Evolutionary conservation across 2,329 filamentous ascomycete genomes (phyloP).

Genomic region (Claviceps pazoutovae): DNA sequence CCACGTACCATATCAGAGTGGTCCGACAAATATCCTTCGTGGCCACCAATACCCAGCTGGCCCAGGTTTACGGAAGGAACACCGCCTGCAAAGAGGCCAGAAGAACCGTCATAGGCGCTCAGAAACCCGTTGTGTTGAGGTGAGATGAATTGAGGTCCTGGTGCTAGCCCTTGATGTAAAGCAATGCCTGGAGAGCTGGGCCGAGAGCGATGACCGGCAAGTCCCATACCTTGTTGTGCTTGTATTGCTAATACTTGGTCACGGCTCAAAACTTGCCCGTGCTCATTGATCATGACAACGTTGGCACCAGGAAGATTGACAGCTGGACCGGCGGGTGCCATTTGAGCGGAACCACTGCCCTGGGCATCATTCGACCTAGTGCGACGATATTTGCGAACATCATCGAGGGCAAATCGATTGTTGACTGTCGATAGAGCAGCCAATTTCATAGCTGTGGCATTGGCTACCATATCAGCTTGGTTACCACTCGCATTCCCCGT

Average conservation of each 20-base stretch:
- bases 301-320: slow-evolving; percentile 56
- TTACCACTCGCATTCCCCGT: slow-evolving; percentile 36
- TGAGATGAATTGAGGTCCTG: slow-evolving; percentile 61
- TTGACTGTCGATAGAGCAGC: slow-evolving; percentile 95
- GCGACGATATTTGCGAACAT: slow-evolving; percentile 90
- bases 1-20: slow-evolving; percentile 85
- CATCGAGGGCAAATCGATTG: slow-evolving; percentile 91
- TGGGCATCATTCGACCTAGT: slow-evolving; percentile 77
- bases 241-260: slow-evolving; percentile 78
- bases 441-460: slow-evolving; percentile 97
- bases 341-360: slow-evolving; percentile 42
- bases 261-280: slow-evolving; percentile 72
- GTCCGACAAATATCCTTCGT: slow-evolving; percentile 84
- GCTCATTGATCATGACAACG: slow-evolving; percentile 88
- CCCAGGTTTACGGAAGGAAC: slow-evolving; percentile 58
- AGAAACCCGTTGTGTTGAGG: slow-evolving; percentile 93
- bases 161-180: slow-evolving; percentile 53
- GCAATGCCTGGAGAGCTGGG: slow-evolving; percentile 81
- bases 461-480: slow-evolving; percentile 96
- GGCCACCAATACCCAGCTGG: slow-evolving; percentile 54
- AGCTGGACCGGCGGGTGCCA: slow-evolving; percentile 52
- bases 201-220: slow-evolving; percentile 62
- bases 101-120: slow-evolving; percentile 67
- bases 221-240: slow-evolving; percentile 46
- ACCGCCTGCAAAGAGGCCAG: slow-evolving; percentile 55